Percentiles rank a stretch among this genome's conserved stretches.
phyloP scores from a whole-genome alignment of 2,329 filamentous ascomycete species.

The Apiospora koreana region DNA sequence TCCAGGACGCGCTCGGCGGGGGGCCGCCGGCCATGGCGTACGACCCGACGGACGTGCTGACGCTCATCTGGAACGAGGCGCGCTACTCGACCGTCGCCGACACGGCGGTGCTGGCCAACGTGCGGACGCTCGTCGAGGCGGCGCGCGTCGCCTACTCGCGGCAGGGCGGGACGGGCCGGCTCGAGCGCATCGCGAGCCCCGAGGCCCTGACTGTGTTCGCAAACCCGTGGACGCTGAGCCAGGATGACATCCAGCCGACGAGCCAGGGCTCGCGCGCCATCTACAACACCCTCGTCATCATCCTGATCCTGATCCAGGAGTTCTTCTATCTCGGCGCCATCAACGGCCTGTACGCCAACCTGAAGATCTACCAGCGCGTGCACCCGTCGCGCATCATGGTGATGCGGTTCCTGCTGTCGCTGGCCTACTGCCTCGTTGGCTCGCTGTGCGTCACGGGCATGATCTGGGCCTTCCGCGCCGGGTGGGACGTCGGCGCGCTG shows the following conservation, averaged over 20 bases:
- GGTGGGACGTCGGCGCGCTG: slow-evolving; percentile 38
- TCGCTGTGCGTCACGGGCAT: slow-evolving; percentile 40
- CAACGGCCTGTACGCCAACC: slow-evolving; percentile 42
- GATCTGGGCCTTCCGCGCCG: slow-evolving; percentile 44
- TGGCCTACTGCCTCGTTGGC: slow-evolving; percentile 40
- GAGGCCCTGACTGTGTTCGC: slow-evolving; percentile 36
- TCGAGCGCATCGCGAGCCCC: slow-evolving; percentile 25
- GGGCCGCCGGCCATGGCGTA: slow-evolving; percentile 33
- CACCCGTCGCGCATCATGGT: slow-evolving; percentile 31
- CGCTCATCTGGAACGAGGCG: slow-evolving; percentile 46
- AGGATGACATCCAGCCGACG: slow-evolving; percentile 41
- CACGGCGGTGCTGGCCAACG: slow-evolving; percentile 29
- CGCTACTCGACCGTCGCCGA: slow-evolving; percentile 42
- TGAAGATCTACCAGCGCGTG: slow-evolving; percentile 37
- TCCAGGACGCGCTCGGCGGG: slow-evolving; percentile 37
- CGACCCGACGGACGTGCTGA: slow-evolving; percentile 35
- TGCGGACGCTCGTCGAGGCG: slow-evolving; percentile 35
- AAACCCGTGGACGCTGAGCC: slow-evolving; percentile 37
- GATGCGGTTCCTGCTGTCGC: slow-evolving; percentile 36
- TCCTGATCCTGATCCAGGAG: slow-evolving; percentile 46
- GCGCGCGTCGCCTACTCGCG: slow-evolving; percentile 36
- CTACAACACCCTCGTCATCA: slow-evolving; percentile 46
- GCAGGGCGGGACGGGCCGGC: slow-evolving; percentile 32
- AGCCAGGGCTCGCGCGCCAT: slow-evolving; percentile 41
- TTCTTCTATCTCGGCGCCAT: slow-evolving; percentile 49